Evolutionary conservation across 169 alveolate genomes (phyloP), one percentile per base, ranked within the genome.

Genomic region (Eimeria acervulina): DNA sequence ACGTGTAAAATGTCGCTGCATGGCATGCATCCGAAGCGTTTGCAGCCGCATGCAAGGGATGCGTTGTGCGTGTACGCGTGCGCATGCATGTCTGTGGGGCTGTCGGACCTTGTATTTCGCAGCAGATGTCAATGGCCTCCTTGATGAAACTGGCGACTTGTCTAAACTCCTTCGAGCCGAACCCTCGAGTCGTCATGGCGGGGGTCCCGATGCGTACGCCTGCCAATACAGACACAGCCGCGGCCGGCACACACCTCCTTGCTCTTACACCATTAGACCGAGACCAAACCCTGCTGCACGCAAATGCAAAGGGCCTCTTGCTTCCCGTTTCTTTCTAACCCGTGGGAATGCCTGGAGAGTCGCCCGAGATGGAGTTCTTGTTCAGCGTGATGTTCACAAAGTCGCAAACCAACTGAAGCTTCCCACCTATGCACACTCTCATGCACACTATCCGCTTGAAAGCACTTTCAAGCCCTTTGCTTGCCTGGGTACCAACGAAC

Each of bases 121-220:
- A 66, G 94, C 95, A 90, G 26, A 96, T 87, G 44, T 80, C 96
- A 28, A 96, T 96, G 21, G 97, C 97, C 31, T 96, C 94, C 93
- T 94, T 94, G 40, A 97, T 78, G 95, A 96, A 97, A 33, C 88
- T 96, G 28, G 96, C 98, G 38, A 97, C 81, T 80, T 59, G 74
- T 70, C 74, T 74, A 55, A 96, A 96, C 63, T 98, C 99, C 59
- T 97, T 98, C 88, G 97, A 99, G 52, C 95, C 92, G 94, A 98
- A 97, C 31, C 99, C 99, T 61, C 99, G 95, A 28, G 99, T 97
- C 51, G 99, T 98, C 97, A 99, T 97, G 68, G 99, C 99, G 33
- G 99, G 99, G n/a, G 99, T 97, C n/a, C 99, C 99, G 23, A 97
- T 96, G 36, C 98, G 96, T 38, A 97, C 93, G 26, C 98, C 98